phyloP scores from a whole-genome alignment of 2,329 filamentous ascomycete species.

The Venturia oleaginea region DNA sequence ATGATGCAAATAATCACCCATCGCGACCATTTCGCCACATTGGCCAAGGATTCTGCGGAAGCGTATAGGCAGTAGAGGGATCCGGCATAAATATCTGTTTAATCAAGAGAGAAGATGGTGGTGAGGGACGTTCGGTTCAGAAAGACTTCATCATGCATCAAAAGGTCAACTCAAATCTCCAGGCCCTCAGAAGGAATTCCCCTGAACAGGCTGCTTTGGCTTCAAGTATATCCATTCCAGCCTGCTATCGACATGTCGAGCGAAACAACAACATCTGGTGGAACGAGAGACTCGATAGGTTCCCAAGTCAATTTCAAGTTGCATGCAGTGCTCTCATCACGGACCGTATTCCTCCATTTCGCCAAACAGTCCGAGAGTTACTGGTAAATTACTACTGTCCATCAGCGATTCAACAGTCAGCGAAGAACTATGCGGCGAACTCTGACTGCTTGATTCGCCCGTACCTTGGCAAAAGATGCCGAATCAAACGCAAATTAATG shows the following conservation, averaged over 20 bases:
- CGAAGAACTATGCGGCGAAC: conserved; percentile 18
- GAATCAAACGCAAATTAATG: conserved; percentile 16
- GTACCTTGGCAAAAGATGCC: conserved; percentile 36
- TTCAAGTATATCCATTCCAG: conserved; percentile 14
- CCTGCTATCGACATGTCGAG: not conserved
- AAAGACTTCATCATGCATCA: conserved; percentile 17
- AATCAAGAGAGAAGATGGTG: conserved; percentile 17
- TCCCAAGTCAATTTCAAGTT: conserved; percentile 21
- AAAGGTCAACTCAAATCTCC: not conserved
- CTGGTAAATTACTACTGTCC: conserved; percentile 30
- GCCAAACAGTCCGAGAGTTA: conserved; percentile 19
- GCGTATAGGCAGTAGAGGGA: conserved; percentile 15
- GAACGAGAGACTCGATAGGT: conserved; percentile 16
- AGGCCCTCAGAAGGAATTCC: not conserved
- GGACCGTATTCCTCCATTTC: conserved; percentile 29
- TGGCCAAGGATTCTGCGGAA: conserved; percentile 16
- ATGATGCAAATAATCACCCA: not conserved
- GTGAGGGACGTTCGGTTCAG: conserved; percentile 14
- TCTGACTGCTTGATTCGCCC: conserved; percentile 40
- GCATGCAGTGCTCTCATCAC: conserved; percentile 28
- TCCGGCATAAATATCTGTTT: not conserved
- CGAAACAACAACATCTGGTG: conserved; percentile 15
- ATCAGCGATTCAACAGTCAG: not conserved
- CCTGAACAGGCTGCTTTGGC: not conserved
- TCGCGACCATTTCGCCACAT: conserved; percentile 20